A percentile compares a stretch with the other conserved stretches of the same genome.
Evolutionary conservation across 805 yeast genomes (phyloP).

Genomic region (Sungouiella blattae): DNA sequence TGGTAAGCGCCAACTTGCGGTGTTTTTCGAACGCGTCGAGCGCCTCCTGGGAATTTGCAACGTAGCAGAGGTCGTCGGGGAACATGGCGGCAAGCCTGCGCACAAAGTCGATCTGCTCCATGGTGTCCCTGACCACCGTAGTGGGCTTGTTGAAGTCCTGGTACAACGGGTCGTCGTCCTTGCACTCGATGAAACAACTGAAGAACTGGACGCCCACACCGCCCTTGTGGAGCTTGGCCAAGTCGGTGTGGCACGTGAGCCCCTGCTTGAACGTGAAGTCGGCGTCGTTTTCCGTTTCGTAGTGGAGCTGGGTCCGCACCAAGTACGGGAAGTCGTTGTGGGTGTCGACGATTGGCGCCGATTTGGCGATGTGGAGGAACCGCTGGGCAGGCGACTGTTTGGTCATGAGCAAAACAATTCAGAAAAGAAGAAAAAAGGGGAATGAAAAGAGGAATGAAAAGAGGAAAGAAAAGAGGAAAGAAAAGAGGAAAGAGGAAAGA

Average conservation of each 20-base stretch:
- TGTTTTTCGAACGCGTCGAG: slow-evolving; percentile 25
- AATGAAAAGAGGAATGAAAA: neutral
- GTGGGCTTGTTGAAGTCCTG: slow-evolving; percentile 44
- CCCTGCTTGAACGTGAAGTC: slow-evolving; percentile 38
- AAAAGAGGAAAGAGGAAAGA: neutral
- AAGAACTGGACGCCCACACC: slow-evolving; percentile 49
- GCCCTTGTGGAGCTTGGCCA: slow-evolving; percentile 40
- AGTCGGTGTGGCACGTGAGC: slow-evolving; percentile 44
- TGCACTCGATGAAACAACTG: slow-evolving; percentile 46
- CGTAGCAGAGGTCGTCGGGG: slow-evolving; percentile 37
- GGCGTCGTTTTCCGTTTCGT: slow-evolving; percentile 28
- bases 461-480: neutral
- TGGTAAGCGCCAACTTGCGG: slow-evolving; percentile 40
- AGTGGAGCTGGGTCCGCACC: slow-evolving; percentile 43
- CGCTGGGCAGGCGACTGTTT: neutral
- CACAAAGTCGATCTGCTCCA: slow-evolving; percentile 52
- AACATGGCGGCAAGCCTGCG: slow-evolving; percentile 42
- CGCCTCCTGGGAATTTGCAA: slow-evolving; percentile 40
- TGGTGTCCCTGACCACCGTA: slow-evolving; percentile 47
- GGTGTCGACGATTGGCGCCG: slow-evolving; percentile 42
- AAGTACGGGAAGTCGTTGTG: slow-evolving; percentile 54
- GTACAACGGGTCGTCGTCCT: slow-evolving; percentile 36
- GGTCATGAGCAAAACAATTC: neutral
- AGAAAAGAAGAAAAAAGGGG: neutral
- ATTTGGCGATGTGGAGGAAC: slow-evolving; percentile 1